Conservation (phyloP, 2,329 filamentous ascomycete genomes). For the Aureobasidium lini region DNA sequence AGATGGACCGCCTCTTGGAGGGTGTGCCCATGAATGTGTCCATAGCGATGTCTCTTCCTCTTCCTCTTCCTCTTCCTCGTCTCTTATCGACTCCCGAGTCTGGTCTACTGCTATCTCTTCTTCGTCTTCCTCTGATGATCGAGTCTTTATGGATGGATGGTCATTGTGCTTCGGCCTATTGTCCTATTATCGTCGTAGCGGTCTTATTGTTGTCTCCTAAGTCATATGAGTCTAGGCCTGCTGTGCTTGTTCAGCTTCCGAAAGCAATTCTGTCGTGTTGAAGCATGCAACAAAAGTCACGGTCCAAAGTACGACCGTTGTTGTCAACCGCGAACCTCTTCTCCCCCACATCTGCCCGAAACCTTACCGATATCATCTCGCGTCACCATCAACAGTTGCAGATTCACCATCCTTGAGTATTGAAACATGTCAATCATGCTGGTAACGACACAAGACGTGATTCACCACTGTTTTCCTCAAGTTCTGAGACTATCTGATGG, state of each 20-base stretch:
- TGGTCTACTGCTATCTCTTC: background rate
- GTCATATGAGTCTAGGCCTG: background rate
- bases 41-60: background rate
- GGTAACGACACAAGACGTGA: too few relatives aligned
- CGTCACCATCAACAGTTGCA: background rate
- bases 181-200: background rate
- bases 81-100: background rate
- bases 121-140: background rate
- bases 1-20: slow-evolving; percentile 37
- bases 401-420: background rate
- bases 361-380: background rate
- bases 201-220: background rate
- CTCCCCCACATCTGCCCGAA: background rate
- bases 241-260: background rate
- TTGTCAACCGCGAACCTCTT: background rate
- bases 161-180: background rate
- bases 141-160: background rate
- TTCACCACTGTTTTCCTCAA: too few relatives aligned
- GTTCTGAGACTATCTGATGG: background rate
- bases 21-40: slow-evolving; percentile 22
- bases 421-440: background rate
- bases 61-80: too few relatives aligned
- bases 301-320: slow-evolving; percentile 4
- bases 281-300: background rate
- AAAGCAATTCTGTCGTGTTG: background rate